Percentiles rank a stretch among this genome's conserved stretches.
Conservation (phyloP, 495 filamentous ascomycete species). For the Xylaria scruposa region DNA sequence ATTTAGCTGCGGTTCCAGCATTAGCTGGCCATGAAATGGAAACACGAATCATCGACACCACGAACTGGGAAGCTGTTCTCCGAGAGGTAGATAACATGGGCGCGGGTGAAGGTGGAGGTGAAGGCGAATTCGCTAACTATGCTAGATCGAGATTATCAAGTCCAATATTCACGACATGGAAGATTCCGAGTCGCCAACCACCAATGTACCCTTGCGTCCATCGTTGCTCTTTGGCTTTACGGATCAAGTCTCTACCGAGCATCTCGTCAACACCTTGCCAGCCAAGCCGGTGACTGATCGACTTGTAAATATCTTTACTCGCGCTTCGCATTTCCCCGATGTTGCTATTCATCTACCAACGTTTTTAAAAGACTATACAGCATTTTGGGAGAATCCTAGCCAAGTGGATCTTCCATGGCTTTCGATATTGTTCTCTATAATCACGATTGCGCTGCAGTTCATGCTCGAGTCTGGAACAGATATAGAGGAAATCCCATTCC, state of each 20-base stretch:
- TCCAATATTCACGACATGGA: not conserved
- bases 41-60: not conserved
- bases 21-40: not conserved
- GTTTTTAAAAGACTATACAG: not conserved
- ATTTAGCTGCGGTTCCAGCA: not conserved
- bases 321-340: not conserved
- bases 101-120: not conserved
- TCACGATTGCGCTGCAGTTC: not conserved
- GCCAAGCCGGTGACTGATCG: not conserved
- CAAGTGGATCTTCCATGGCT: not conserved
- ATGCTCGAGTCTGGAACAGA: not conserved
- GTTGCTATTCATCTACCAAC: not conserved
- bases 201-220: not conserved
- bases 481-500: not conserved
- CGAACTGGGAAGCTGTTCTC: constrained; percentile 3
- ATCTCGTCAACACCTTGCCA: not conserved
- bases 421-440: not conserved
- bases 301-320: not conserved
- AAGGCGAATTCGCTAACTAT: not conserved
- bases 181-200: not conserved
- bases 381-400: constrained; percentile 1
- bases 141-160: constrained; percentile 2
- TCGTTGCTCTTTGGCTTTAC: not conserved
- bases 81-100: not conserved
- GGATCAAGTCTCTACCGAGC: not conserved